Evolutionary conservation across 129 eudicot genomes (phyloP), one percentile per base, ranked within the genome.

Genomic region (Flaveria brownii): DNA sequence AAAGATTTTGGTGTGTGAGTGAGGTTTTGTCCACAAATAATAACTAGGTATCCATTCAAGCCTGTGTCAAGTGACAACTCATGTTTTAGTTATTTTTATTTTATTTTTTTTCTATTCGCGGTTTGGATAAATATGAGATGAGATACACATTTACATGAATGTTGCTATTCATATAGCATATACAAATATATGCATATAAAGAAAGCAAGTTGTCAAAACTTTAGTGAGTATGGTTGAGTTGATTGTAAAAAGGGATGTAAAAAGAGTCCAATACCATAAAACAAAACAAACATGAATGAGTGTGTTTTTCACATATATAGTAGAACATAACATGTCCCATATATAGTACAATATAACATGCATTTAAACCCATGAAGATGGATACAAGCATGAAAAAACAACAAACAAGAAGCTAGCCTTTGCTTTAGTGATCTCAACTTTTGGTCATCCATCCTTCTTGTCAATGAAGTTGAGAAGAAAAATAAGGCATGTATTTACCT

Each of bases 401-500:
- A 80, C 61, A 80, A 8, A 73, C 45, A 73, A 57, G 79, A 65
- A 73, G 33, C 46, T 17, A 16, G 84, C 84, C 79, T 73, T 80
- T 80, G 63, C 74, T 73, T 55, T 73, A 73, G 52, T 52, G 61
- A 73, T 74, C 84, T 80, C 84, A 74, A 80, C 80, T 66, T 80
- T 67, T 74, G 72, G 50, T 74, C 80, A 72, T 72, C 78, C 73
- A 79, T 71, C 78, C 78, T 79, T 79, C 80, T 73, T 74, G 84
- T 80, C 30, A 71, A 71, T 71, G 82, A 20, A 71, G 77, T 78
- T 71, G 84, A 80, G 65, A 65, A 43, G 22, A 80, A 80, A 79
- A 70, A 68, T 71, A 80, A 74, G 83, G 84, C 84, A 66, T 66
- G 28, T 56, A 63, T 80, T 74, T 22, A 80, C 84, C 84, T 80